These are phyloP conservation scores for Aspergillus sparsus DNA, from an alignment of 495 filamentous ascomycete genomes.

Conservation along the genomic window DNA sequence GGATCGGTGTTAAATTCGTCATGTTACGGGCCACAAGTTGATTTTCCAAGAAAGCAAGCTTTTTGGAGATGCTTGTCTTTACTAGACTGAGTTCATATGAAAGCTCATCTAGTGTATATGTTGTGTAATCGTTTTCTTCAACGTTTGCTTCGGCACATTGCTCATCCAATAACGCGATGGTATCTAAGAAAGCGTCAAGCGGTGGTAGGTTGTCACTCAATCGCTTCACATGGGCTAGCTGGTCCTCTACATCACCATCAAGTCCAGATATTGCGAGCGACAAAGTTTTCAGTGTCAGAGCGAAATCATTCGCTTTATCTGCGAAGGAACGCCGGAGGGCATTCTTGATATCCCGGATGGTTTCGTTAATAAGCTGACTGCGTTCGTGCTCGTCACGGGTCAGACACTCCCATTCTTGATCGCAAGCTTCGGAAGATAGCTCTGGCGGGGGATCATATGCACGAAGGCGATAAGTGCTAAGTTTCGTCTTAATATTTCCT, in stretches of 20 bases:
- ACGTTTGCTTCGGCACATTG: slow-evolving; percentile 97
- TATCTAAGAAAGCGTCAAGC: slow-evolving; percentile 81
- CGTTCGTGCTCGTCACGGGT: slow-evolving; percentile 80
- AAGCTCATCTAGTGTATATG: slow-evolving; percentile 94
- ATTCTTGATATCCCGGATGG: slow-evolving; percentile 97
- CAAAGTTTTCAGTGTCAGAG: slow-evolving; percentile 87
- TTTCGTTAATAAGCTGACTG: slow-evolving; percentile 94
- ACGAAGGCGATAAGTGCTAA: slow-evolving; percentile 88
- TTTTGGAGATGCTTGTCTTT: slow-evolving; percentile 87
- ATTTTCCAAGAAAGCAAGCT: slow-evolving; percentile 94
- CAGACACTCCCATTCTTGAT: slow-evolving; percentile 76
- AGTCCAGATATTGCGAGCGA: slow-evolving; percentile 90
- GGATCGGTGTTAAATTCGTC: slow-evolving; percentile 97
- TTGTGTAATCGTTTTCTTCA: slow-evolving; percentile 98
- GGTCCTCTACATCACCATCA: slow-evolving; percentile 94
- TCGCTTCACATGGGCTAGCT: slow-evolving; percentile 78
- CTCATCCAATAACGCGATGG: slow-evolving; percentile 76
- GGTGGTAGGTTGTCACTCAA: slow-evolving; percentile 81
- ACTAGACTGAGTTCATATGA: slow-evolving; percentile 92
- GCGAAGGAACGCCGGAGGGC: slow-evolving; percentile 87
- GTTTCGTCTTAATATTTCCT: slow-evolving; percentile 99
- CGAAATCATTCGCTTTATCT: slow-evolving; percentile 96
- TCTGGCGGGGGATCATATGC: slow-evolving; percentile 87
- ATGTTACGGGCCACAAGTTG: slow-evolving; percentile 96
- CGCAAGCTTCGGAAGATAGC: slow-evolving; percentile 74